Percentiles rank a stretch among this genome's conserved stretches.
Conservation (phyloP, 1,284 basidiomycete genomes). For the Cryptococcus sp. region DNA sequence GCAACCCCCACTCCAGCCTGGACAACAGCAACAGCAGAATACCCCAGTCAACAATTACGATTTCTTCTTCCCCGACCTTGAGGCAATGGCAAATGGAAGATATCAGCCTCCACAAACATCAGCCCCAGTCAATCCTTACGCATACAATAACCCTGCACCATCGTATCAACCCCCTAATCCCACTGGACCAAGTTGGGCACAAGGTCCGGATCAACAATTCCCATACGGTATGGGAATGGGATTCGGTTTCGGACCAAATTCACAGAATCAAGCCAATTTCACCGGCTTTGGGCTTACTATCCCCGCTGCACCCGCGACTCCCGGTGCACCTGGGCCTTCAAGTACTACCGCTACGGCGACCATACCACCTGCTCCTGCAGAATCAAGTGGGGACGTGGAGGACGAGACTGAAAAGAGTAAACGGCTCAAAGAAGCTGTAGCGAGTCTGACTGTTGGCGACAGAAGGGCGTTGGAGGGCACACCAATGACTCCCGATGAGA, state of each 20-base stretch:
- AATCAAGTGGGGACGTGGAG: background rate
- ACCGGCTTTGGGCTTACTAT: conserved; percentile 6
- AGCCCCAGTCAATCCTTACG: background rate
- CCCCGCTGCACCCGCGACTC: background rate
- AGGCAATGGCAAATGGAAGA: conserved; percentile 5
- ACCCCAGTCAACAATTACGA: conserved; percentile 8
- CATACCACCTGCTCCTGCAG: background rate
- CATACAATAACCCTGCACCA: background rate
- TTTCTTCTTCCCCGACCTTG: conserved; percentile 30
- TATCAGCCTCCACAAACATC: background rate
- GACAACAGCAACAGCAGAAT: background rate
- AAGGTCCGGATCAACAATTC: background rate
- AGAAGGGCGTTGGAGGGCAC: conserved; percentile 7
- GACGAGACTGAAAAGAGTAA: conserved; percentile 5
- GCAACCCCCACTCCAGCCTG: background rate
- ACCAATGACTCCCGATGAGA: conserved; percentile 22
- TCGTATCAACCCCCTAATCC: background rate
- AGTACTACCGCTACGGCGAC: background rate
- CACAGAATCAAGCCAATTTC: background rate
- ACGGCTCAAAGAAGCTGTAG: conserved; percentile 12
- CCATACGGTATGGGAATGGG: background rate
- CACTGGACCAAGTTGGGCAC: background rate
- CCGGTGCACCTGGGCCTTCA: background rate
- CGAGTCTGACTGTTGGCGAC: conserved; percentile 9
- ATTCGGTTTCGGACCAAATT: background rate